A percentile compares a stretch with the other conserved stretches of the same genome.
phyloP scores from a whole-genome alignment of 257 asterid genomes.

The Salvia hispanica region DNA sequence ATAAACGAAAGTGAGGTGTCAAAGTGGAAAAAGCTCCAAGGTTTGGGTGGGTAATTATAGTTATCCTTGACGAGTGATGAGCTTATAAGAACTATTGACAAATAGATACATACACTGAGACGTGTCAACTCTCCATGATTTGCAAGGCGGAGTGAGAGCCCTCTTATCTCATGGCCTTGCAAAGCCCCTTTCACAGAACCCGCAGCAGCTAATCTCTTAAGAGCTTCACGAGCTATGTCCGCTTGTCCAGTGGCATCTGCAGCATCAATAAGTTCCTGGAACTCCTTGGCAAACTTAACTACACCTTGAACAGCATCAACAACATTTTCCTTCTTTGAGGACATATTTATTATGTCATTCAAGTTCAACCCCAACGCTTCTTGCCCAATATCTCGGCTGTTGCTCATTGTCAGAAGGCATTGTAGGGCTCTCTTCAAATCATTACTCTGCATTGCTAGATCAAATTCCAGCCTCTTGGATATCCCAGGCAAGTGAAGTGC shows the following conservation, averaged over 20 bases:
- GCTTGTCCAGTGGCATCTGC: conserved; percentile 99
- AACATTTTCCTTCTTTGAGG: conserved; percentile 78
- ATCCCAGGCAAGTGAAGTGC: conserved; percentile 99
- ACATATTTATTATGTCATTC: conserved; percentile 86
- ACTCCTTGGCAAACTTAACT: conserved; percentile 91
- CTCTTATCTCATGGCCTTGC: conserved; percentile 86
- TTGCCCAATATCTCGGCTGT: conserved; percentile 96
- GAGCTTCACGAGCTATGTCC: conserved; percentile 98
- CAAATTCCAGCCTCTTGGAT: conserved; percentile 94
- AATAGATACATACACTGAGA: conserved; percentile 68
- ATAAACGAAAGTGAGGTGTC: neutral
- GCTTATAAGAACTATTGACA: conserved; percentile 10
- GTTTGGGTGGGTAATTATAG: neutral
- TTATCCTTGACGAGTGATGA: neutral
- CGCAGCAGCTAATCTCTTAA: conserved; percentile 96
- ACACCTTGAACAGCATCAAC: conserved; percentile 98
- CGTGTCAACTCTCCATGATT: conserved; percentile 98
- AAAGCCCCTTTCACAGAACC: conserved; percentile 98
- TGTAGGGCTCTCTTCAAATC: conserved; percentile 93
- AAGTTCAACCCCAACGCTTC: conserved; percentile 90
- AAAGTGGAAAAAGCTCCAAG: neutral
- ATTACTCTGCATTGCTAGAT: conserved; percentile 95
- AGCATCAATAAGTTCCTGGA: conserved; percentile 89
- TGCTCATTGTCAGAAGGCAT: conserved; percentile 95
- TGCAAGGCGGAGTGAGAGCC: conserved; percentile 88